Evolutionary conservation across 2,329 filamentous ascomycete species (phyloP).

Genomic region (Colletotrichum sp.): DNA sequence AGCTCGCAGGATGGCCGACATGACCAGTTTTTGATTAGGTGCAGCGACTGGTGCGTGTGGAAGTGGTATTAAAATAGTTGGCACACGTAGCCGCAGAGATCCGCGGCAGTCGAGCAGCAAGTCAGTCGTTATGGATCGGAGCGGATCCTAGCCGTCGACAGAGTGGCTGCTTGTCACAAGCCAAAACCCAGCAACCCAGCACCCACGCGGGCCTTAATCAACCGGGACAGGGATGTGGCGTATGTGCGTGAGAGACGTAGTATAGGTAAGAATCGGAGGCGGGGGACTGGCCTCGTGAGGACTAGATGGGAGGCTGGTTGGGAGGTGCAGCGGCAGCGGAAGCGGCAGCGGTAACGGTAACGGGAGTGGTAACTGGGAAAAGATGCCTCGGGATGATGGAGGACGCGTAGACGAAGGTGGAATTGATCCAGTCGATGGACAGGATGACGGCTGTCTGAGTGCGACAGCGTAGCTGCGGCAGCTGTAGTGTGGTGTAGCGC

Average conservation of each 20-base stretch:
- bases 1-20: slow-evolving; percentile 23
- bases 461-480: neutral
- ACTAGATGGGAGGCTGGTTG: neutral
- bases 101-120: slow-evolving; percentile 11
- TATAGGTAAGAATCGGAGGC: neutral
- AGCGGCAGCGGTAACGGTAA: neutral
- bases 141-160: slow-evolving; percentile 1
- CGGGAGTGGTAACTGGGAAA: neutral
- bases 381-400: neutral
- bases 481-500: neutral
- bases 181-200: slow-evolving; percentile 6
- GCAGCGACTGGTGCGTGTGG: neutral
- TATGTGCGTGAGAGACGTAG: neutral
- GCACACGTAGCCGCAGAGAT: slow-evolving; percentile 20
- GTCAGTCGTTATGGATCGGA: slow-evolving; percentile 12
- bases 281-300: neutral
- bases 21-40: slow-evolving; percentile 12
- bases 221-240: neutral
- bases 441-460: neutral
- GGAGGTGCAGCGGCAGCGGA: neutral
- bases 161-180: slow-evolving; percentile 19
- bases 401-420: neutral
- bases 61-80: slow-evolving; percentile 13
- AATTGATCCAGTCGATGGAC: neutral
- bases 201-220: slow-evolving; percentile 13